Evolutionary conservation across 805 yeast species (phyloP).

Genomic region (Starmerella cellae): DNA sequence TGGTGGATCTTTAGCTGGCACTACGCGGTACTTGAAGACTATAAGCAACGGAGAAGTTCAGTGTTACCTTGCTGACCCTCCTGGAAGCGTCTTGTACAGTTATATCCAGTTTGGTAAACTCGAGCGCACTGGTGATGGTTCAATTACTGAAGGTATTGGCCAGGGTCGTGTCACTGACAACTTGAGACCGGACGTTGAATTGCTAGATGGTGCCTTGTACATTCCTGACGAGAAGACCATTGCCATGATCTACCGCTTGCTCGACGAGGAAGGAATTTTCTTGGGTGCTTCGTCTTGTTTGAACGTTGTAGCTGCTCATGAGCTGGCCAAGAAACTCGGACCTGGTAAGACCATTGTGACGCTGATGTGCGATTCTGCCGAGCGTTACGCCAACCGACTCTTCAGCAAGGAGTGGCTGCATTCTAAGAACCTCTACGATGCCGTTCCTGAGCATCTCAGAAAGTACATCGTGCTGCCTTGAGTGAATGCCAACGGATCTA

Average conservation of each 20-base stretch:
- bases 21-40: constrained; percentile 61
- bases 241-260: constrained; percentile 65
- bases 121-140: constrained; percentile 57
- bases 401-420: constrained; percentile 70
- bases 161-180: constrained; percentile 87
- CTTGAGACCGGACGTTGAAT: constrained; percentile 53
- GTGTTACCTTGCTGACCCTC: constrained; percentile 78
- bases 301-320: constrained; percentile 78
- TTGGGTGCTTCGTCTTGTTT: constrained; percentile 85
- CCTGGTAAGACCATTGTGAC: constrained; percentile 83
- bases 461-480: constrained; percentile 44
- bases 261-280: constrained; percentile 82
- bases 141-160: constrained; percentile 93
- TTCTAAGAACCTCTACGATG: constrained; percentile 45
- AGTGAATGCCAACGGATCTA: too few relatives aligned
- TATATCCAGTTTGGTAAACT: constrained; percentile 61
- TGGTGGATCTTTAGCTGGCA: constrained; percentile 86
- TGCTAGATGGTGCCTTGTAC: constrained; percentile 67
- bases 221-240: constrained; percentile 72
- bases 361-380: constrained; percentile 80
- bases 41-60: constrained; percentile 49
- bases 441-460: constrained; percentile 55
- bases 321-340: constrained; percentile 52
- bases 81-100: constrained; percentile 75
- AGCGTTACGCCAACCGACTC: constrained; percentile 69